phyloP scores from a whole-genome alignment of 352 stramenopile species.

The Stramenopiles sp. region DNA sequence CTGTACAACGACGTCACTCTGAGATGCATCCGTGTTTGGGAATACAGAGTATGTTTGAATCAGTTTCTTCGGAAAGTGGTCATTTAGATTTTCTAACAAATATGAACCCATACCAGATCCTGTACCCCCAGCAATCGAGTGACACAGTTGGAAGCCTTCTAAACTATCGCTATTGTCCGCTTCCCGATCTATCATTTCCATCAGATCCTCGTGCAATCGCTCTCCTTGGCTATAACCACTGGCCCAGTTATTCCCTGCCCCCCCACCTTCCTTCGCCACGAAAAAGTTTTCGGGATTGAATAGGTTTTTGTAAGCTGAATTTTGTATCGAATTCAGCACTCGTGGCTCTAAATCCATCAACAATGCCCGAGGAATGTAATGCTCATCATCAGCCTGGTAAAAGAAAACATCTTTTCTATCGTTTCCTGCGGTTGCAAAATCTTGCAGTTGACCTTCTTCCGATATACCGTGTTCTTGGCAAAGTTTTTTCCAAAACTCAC shows the following conservation, averaged over 20 bases:
- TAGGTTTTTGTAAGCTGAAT: constrained; percentile 72
- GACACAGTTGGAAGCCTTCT: constrained; percentile 91
- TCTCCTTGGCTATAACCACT: constrained; percentile 70
- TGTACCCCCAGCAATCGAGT: constrained; percentile 96
- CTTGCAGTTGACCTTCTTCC: constrained; percentile 80
- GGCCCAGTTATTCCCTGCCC: constrained; percentile 76
- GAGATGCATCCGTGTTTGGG: constrained; percentile 36
- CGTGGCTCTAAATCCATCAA: constrained; percentile 93
- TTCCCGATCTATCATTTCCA: constrained; percentile 99
- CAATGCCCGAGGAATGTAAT: constrained; percentile 90
- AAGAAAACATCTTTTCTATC: constrained; percentile 99
- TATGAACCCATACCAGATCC: constrained; percentile 97
- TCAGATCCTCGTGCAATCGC: constrained; percentile 82
- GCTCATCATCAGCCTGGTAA: constrained; percentile 93
- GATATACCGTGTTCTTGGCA: constrained; percentile 95
- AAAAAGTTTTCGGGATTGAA: constrained; percentile 99
- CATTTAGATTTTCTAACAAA: constrained; percentile 94
- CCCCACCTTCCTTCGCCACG: constrained; percentile 55
- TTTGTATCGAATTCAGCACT: constrained; percentile 73
- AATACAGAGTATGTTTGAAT: constrained; percentile 89
- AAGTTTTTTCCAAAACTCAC: constrained; percentile 99
- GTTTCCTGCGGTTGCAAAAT: constrained; percentile 68
- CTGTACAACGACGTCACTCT: constrained; percentile 93
- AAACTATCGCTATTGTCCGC: constrained; percentile 77
- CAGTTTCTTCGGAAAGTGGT: constrained; percentile 99